A percentile compares a stretch with the other conserved stretches of the same genome.
phyloP scores from a whole-genome alignment of 352 stramenopile species.

The Pythium phragmiticola region DNA sequence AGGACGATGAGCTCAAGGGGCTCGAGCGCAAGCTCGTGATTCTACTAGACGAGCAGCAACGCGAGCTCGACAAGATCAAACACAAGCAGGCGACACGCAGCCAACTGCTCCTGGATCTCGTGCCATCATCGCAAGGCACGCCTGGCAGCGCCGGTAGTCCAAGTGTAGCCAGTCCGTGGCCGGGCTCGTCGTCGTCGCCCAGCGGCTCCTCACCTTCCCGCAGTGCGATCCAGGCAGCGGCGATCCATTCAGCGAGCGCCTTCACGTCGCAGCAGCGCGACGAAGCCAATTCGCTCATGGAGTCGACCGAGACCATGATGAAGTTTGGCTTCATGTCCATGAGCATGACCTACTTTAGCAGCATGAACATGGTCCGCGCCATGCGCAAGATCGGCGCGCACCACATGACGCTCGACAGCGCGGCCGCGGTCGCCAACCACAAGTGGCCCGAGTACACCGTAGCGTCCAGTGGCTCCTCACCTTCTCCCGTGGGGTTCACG shows the following conservation, averaged over 20 bases:
- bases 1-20: conserved; percentile 92
- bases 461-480: not conserved
- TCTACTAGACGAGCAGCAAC: conserved; percentile 94
- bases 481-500: conserved; percentile 35
- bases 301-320: conserved; percentile 97
- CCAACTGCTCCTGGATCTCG: conserved; percentile 51
- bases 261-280: conserved; percentile 85
- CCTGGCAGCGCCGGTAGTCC: conserved; percentile 3
- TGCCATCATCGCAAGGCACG: conserved; percentile 18
- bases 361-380: conserved; percentile 96
- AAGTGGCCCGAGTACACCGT: conserved; percentile 52
- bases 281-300: conserved; percentile 90
- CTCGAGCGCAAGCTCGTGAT: conserved; percentile 94
- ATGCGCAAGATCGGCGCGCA: conserved; percentile 93
- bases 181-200: not conserved
- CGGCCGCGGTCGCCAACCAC: conserved; percentile 56
- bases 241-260: conserved; percentile 26
- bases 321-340: conserved; percentile 99
- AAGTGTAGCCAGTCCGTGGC: conserved; percentile 31
- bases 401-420: conserved; percentile 89
- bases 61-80: conserved; percentile 81
- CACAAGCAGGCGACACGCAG: conserved; percentile 48
- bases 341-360: conserved; percentile 97
- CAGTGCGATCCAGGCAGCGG: conserved; percentile 21
- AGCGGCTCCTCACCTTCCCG: conserved; percentile 6